These are phyloP conservation scores for Metarhizium humberi DNA, from an alignment of 2,329 filamentous ascomycete species.

Conservation along the genomic window DNA sequence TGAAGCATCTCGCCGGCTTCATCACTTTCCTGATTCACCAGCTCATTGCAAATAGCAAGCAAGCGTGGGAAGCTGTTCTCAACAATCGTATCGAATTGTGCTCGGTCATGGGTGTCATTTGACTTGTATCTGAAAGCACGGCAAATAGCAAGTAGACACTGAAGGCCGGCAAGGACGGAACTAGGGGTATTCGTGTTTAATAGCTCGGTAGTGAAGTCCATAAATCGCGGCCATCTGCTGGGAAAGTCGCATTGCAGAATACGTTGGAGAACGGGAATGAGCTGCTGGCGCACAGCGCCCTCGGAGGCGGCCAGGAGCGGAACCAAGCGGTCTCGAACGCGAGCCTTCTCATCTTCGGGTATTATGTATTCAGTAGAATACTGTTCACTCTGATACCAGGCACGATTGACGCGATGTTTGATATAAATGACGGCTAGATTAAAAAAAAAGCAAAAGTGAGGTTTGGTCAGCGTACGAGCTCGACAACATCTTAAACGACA, in stretches of 20 bases:
- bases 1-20: slow-evolving; percentile 97
- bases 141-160: slow-evolving; percentile 91
- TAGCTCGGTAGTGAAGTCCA: slow-evolving; percentile 84
- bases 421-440: slow-evolving; percentile 82
- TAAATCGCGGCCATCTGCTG: slow-evolving; percentile 84
- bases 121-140: slow-evolving; percentile 90
- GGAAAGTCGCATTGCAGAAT: slow-evolving; percentile 96
- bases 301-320: slow-evolving; percentile 77
- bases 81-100: slow-evolving; percentile 91
- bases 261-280: slow-evolving; percentile 90
- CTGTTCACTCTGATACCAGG: slow-evolving; percentile 75
- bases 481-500: slow-evolving; percentile 1
- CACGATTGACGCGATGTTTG: slow-evolving; percentile 92
- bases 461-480: slow-evolving; percentile 1
- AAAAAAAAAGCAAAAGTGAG: not conserved
- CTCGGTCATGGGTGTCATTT: slow-evolving; percentile 63
- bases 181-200: slow-evolving; percentile 77
- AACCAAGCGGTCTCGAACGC: slow-evolving; percentile 79
- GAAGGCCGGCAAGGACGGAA: slow-evolving; percentile 85
- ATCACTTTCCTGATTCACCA: slow-evolving; percentile 83
- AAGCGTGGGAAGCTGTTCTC: slow-evolving; percentile 83
- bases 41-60: slow-evolving; percentile 74
- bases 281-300: slow-evolving; percentile 77
- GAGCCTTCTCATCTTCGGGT: slow-evolving; percentile 78
- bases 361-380: slow-evolving; percentile 65